Base-by-base conservation (phyloP, 2,329 filamentous ascomycete genomes). In the Raffaelea ambrosiae region DNA sequence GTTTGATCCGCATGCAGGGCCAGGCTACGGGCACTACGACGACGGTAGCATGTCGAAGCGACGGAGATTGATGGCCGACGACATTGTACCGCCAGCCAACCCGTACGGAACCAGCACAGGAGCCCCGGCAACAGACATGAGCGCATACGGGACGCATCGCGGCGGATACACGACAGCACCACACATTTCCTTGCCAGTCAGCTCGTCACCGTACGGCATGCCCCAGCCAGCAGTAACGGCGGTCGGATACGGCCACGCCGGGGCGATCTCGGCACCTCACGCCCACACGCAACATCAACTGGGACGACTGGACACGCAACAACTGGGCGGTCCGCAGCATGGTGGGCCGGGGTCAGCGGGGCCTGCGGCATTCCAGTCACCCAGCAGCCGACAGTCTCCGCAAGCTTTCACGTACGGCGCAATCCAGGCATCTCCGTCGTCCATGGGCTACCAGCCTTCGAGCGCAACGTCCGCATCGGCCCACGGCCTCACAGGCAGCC, bases 271-370 rank as follows among this genome's bases (percentile, higher is more conserved):
- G 18, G 23, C 31, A 1, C 18, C 3, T 5, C 40, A 51, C n/a
- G 22, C 13, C 3, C 38, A 42, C 19, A 8, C 39, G n/a, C 39
- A 33, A 5, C 50, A 51, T 3, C 48, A 52, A 22, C 46, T 53
- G 3, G 38, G 46, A 18, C 53, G 53, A 8, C 36, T 55, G 33
- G 48, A 53, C 29, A 52, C 51, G 13, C 48, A 52, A 40, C 51
- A 49, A 4, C 41, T 41, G 13, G 49, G 22, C 18, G 23, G 40
- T 9, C 31, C 31, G 5, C 43, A 44, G n/a, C 18, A 10, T 19
- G n/a, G 14, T 2, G 45, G 47, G 3, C 47, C 49, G 3, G 39
- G 47, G 21, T 39, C 52, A 14, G 46, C 49, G 8, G 50, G 45
- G 3, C 35, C 38, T 2, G 39, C 40, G 11, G 19, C 46, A 14